Percentiles rank a stretch among this genome's conserved stretches.
Conservation (phyloP, 495 filamentous ascomycete species). For the Glonium stellatum region DNA sequence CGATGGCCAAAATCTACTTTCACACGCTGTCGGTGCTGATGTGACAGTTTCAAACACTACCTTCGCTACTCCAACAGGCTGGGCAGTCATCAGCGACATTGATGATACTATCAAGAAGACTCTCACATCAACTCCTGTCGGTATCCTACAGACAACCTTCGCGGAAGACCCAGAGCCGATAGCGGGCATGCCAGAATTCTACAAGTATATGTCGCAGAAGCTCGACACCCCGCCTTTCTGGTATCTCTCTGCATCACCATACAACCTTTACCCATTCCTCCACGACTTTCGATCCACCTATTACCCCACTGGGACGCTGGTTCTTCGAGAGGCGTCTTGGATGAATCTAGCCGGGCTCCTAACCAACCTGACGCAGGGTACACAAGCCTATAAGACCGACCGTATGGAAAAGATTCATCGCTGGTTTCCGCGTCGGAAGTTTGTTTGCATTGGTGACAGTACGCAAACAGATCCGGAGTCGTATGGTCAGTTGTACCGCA, state of each 20-base stretch:
- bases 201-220: slow-evolving; percentile 52
- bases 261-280: slow-evolving; percentile 91
- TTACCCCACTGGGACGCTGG: slow-evolving; percentile 70
- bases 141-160: slow-evolving; percentile 79
- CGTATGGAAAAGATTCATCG: slow-evolving; percentile 67
- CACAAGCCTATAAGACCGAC: slow-evolving; percentile 79
- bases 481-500: slow-evolving; percentile 65
- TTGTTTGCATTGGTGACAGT: slow-evolving; percentile 81
- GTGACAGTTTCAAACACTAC: slow-evolving; percentile 51
- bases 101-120: slow-evolving; percentile 96
- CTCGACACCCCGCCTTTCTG: slow-evolving; percentile 67
- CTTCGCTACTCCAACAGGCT: slow-evolving; percentile 71
- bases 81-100: slow-evolving; percentile 85
- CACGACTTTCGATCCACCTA: slow-evolving; percentile 58
- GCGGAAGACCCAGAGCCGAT: slow-evolving; percentile 63
- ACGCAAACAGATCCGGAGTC: slow-evolving; percentile 90
- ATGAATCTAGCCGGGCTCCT: slow-evolving; percentile 77
- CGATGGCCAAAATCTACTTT: slow-evolving; percentile 31
- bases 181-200: slow-evolving; percentile 77
- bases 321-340: slow-evolving; percentile 83
- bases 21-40: slow-evolving; percentile 40
- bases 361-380: slow-evolving; percentile 69
- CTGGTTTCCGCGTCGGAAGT: slow-evolving; percentile 70
- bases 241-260: slow-evolving; percentile 90
- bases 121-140: slow-evolving; percentile 66